Percentiles rank a stretch among this genome's conserved stretches.
Evolutionary conservation across 2,329 filamentous ascomycete species (phyloP).

Genomic region (Cladobotryum mycophilum): DNA sequence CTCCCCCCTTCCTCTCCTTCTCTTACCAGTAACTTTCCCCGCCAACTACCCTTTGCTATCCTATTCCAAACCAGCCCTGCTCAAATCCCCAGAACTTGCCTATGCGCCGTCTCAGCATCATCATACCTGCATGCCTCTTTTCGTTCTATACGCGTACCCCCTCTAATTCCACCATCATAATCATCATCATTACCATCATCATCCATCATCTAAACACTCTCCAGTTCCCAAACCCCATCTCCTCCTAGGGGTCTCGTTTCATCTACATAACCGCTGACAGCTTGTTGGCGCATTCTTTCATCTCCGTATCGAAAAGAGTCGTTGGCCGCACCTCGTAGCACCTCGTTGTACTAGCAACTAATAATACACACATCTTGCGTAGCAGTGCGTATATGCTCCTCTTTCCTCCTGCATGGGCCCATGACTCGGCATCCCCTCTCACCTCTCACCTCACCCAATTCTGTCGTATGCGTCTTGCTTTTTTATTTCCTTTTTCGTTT

Average conservation of each 20-base stretch:
- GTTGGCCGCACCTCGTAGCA: too few species aligned
- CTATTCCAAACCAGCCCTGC: neutral
- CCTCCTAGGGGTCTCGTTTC: too few species aligned
- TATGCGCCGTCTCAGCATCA: neutral
- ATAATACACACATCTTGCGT: too few species aligned
- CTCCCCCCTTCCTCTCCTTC: neutral
- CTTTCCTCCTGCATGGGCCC: neutral
- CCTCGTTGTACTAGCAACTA: too few species aligned
- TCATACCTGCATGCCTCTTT: neutral
- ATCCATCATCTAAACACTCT: neutral
- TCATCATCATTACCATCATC: neutral
- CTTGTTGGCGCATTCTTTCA: too few species aligned
- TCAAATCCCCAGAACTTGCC: neutral
- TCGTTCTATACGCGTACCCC: neutral
- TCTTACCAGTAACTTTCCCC: neutral
- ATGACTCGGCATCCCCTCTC: neutral
- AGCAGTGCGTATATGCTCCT: too few species aligned
- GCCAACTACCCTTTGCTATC: neutral
- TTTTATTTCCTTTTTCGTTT: neutral
- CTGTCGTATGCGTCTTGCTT: conserved; percentile 1
- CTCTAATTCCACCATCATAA: too few species aligned
- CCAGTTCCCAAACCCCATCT: too few species aligned
- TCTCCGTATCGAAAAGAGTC: too few species aligned
- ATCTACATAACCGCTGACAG: too few species aligned
- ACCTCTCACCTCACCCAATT: conserved; percentile 2